Base-by-base conservation (phyloP, 345 rosid genomes). In the Acer negundo region DNA sequence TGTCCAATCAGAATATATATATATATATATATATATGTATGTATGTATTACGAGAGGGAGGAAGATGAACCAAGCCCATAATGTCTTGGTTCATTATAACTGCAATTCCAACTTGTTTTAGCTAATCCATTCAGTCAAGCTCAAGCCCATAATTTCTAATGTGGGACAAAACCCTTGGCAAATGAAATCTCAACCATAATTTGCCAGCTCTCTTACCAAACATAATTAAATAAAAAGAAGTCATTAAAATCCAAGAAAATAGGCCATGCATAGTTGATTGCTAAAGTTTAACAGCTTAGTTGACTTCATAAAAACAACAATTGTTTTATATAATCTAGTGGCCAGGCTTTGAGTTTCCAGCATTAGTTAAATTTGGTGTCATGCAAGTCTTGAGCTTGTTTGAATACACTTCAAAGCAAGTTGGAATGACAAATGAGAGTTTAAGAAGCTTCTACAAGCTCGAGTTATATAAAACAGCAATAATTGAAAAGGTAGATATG, bases 381-480 rank as follows among this genome's bases (percentile, higher is more conserved):
- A 46, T 1, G 58, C 55, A 12, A 68, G 17, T 67, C 10, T 67
- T 44, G 71, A 67, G 12, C 40, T 47, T 24, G 15, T 69, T 19
- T 69, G 24, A 47, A 19, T 47, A 23, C 40, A 26, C 31, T 47
- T 69, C 8, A 35, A 16, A 40, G 42, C 61, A 24, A 49, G 73
- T 7, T 24, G 2, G 26, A 49, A 47, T 49, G 23, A 49, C 20
- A 69, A 49, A 47, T 49, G 23, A 49, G 53, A 24, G 22, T 24
- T 49, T 24, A 69, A 49, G 42, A 47, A 69, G 61, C 61, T 69
- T 47, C 15, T 46, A 69, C 58, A 46, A 49, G 42, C 73, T 70
- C 7, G 2, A 26, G 44, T 51, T 70, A 51, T 51, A 26, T 66
- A 17, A 26, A 6, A 66, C n/a, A 16, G 2, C 15, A 1, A 6